Conservation (phyloP, 2,329 filamentous ascomycete genomes). For the Kalaharituber pfeilii region DNA sequence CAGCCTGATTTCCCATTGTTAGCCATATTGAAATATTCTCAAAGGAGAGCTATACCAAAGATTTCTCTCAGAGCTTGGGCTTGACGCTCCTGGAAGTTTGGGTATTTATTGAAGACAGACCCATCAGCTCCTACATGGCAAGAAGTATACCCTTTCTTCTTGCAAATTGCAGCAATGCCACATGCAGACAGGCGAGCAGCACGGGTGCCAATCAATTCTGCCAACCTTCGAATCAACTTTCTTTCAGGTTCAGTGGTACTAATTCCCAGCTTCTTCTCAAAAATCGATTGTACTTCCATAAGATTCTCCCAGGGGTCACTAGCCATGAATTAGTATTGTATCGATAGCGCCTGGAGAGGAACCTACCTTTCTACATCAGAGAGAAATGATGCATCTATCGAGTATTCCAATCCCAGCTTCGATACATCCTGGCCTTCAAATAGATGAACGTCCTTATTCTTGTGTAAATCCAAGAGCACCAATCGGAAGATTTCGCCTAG, state of each 20-base stretch:
- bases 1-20: slow-evolving; percentile 26
- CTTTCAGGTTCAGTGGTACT: slow-evolving; percentile 58
- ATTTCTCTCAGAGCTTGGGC: slow-evolving; percentile 85
- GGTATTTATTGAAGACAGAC: slow-evolving; percentile 98
- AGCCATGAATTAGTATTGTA: neutral
- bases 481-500: slow-evolving; percentile 89
- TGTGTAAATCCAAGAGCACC: slow-evolving; percentile 67
- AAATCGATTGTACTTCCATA: slow-evolving; percentile 68
- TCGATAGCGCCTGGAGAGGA: slow-evolving; percentile 15
- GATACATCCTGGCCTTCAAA: slow-evolving; percentile 71
- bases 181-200: slow-evolving; percentile 85
- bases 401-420: slow-evolving; percentile 69
- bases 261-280: slow-evolving; percentile 59
- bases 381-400: slow-evolving; percentile 81
- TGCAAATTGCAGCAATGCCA: slow-evolving; percentile 89
- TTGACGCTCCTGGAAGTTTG: slow-evolving; percentile 87
- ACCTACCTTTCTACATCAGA: slow-evolving; percentile 73
- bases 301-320: slow-evolving; percentile 92
- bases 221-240: slow-evolving; percentile 71
- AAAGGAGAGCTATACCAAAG: slow-evolving; percentile 44
- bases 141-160: slow-evolving; percentile 74
- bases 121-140: slow-evolving; percentile 95
- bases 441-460: slow-evolving; percentile 55
- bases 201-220: slow-evolving; percentile 87
- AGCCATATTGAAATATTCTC: slow-evolving; percentile 35